These are phyloP conservation scores for Symbiodinium natans DNA, from an alignment of 73 alveolate species.

Conservation along the genomic window DNA sequence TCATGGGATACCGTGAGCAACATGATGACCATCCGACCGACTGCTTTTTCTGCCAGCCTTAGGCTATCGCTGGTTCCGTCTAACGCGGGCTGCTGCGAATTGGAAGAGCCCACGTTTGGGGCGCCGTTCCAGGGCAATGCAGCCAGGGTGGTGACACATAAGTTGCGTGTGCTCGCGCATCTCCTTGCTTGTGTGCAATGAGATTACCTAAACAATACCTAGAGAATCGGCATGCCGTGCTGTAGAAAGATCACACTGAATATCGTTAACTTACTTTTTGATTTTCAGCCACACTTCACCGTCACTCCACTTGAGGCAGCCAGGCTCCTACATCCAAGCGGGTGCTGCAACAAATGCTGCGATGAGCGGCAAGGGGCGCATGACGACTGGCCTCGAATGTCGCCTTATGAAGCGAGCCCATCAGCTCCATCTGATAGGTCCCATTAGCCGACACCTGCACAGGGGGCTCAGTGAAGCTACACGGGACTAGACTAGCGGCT, in stretches of 20 bases:
- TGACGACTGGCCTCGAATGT: background rate
- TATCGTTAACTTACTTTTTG: no score
- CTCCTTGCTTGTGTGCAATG: no score
- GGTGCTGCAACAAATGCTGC: background rate
- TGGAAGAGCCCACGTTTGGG: background rate
- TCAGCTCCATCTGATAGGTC: slow-evolving; percentile 13
- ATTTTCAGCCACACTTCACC: background rate
- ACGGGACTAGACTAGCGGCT: no score
- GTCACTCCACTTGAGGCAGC: background rate
- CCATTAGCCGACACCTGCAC: background rate
- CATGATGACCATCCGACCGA: no score
- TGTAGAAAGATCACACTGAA: no score
- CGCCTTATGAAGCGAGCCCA: slow-evolving; percentile 3
- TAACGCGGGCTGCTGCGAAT: background rate
- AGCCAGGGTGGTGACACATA: background rate
- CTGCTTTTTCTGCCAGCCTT: background rate
- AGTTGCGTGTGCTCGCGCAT: no score
- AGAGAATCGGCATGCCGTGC: no score
- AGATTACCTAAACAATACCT: no score
- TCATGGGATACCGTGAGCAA: no score
- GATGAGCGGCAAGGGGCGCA: background rate
- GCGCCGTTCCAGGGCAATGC: background rate
- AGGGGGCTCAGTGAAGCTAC: no score
- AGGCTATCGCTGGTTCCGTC: background rate
- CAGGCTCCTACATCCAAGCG: background rate